A percentile compares a stretch with the other conserved stretches of the same genome.
phyloP scores from a whole-genome alignment of 345 rosid genomes.

The Kernera saxatilis region DNA sequence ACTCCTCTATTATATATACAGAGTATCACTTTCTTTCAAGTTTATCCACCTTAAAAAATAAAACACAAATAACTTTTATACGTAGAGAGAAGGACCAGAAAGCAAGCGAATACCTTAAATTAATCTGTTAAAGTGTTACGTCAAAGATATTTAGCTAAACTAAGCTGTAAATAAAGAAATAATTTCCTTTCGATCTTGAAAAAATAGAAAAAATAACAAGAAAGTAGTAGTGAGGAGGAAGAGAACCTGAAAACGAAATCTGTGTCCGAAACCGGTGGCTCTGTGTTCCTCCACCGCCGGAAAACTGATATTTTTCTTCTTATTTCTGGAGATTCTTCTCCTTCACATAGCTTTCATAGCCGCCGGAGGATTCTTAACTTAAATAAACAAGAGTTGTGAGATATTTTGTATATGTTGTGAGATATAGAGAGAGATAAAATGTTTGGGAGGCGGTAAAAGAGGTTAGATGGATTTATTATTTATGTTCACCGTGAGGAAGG shows the following conservation, averaged over 20 bases:
- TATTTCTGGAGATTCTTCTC: background rate
- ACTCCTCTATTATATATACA: background rate
- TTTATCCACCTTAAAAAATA: background rate
- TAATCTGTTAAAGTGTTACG: background rate
- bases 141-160: background rate
- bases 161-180: background rate
- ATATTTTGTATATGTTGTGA: background rate
- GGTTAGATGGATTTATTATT: background rate
- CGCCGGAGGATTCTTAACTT: background rate
- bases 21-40: background rate
- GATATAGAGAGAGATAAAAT: background rate
- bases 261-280: background rate
- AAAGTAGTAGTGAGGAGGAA: background rate
- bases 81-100: background rate
- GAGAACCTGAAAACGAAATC: conserved; percentile 13
- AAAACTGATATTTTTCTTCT: background rate
- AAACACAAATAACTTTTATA: background rate
- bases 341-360: conserved; percentile 5
- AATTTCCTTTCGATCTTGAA: background rate
- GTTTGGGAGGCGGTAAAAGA: conserved; percentile 16
- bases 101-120: background rate
- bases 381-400: background rate
- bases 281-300: conserved; percentile 1
- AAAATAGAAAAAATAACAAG: background rate
- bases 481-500: conserved; percentile 14